Evolutionary conservation across 148 eudicot species (phyloP).

Genomic region (Amaranthus hypochondriacus): DNA sequence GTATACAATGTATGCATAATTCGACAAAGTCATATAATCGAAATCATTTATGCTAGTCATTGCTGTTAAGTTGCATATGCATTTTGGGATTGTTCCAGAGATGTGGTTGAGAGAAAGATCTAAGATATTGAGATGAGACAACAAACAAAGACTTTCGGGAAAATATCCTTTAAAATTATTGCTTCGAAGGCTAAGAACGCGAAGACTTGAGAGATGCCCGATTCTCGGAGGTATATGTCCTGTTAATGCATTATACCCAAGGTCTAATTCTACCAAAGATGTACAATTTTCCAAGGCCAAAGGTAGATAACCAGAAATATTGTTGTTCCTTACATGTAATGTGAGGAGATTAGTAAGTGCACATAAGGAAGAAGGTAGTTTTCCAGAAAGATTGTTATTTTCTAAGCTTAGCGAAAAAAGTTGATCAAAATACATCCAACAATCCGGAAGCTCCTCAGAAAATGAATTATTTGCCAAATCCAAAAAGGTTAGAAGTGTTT

Average conservation of each 20-base stretch:
- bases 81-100: conserved; percentile 12
- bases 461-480: too few relatives aligned
- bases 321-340: too few relatives aligned
- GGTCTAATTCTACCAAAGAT: not conserved
- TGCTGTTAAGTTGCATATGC: conserved; percentile 14
- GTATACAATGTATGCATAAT: too few relatives aligned
- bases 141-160: conserved; percentile 12
- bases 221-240: conserved; percentile 14
- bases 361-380: too few relatives aligned
- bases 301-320: not conserved
- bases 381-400: too few relatives aligned
- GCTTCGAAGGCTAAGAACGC: conserved; percentile 2
- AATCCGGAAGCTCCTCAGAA: too few relatives aligned
- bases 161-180: conserved; percentile 9
- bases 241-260: conserved; percentile 14
- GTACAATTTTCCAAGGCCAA: conserved; percentile 8
- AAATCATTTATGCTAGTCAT: not conserved
- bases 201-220: not conserved
- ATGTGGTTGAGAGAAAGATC: conserved; percentile 16
- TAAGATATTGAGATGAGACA: conserved; percentile 11
- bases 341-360: too few relatives aligned
- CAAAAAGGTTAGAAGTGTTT: not conserved
- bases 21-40: not conserved
- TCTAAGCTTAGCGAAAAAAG: too few relatives aligned
- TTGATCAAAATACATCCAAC: too few relatives aligned